A percentile compares a stretch with the other conserved stretches of the same genome.
Conservation (phyloP, 805 yeast species). For the Priceomyces medius region DNA sequence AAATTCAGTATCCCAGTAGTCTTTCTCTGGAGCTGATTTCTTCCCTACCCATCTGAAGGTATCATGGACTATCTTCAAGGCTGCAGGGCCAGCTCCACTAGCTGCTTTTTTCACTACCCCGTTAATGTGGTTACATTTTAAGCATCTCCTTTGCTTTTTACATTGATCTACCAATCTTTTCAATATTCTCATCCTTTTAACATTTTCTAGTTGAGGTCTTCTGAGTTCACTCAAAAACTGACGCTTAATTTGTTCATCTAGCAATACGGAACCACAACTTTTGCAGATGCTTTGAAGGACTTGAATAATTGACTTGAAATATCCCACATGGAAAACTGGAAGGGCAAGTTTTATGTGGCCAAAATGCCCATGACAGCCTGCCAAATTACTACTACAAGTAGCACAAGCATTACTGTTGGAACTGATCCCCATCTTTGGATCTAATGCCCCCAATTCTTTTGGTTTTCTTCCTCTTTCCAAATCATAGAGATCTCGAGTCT, state of each 20-base stretch:
- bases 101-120: slow-evolving; percentile 98
- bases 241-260: slow-evolving; percentile 71
- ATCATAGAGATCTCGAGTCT: slow-evolving; percentile 88
- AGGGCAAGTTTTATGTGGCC: slow-evolving; percentile 91
- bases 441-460: slow-evolving; percentile 82
- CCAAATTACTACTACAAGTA: slow-evolving; percentile 89
- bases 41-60: slow-evolving; percentile 95
- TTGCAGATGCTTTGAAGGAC: slow-evolving; percentile 91
- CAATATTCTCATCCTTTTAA: slow-evolving; percentile 85
- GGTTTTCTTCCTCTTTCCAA: slow-evolving; percentile 87
- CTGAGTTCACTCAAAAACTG: slow-evolving; percentile 75
- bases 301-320: slow-evolving; percentile 85
- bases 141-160: slow-evolving; percentile 90
- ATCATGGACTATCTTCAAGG: slow-evolving; percentile 92
- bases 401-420: slow-evolving; percentile 81
- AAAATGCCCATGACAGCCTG: slow-evolving; percentile 97
- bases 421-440: slow-evolving; percentile 90
- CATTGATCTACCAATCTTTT: slow-evolving; percentile 87
- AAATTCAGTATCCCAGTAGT: slow-evolving; percentile 84
- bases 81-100: slow-evolving; percentile 87
- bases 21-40: slow-evolving; percentile 79
- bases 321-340: slow-evolving; percentile 97
- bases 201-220: slow-evolving; percentile 84
- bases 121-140: slow-evolving; percentile 81
- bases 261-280: slow-evolving; percentile 73